Evolutionary conservation across 495 filamentous ascomycete genomes (phyloP), one percentile per base, ranked within the genome.

Genomic region (Penicillium coffeae): DNA sequence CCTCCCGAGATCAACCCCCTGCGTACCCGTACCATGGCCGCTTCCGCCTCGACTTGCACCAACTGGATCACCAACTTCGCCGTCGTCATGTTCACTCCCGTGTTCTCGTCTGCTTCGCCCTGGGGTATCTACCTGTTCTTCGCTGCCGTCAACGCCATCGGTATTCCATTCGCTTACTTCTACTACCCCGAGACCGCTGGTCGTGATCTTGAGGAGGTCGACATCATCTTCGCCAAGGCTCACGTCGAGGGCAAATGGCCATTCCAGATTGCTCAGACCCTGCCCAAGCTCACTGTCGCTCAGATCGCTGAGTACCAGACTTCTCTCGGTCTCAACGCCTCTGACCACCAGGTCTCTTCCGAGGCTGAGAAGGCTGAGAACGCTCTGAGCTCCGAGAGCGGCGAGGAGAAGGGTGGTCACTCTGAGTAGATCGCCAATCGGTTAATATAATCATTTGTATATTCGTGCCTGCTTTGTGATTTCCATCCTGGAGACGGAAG

Each of bases 1-100:
- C 84, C 85, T 19, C 75, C 87, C 16, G 83, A 90, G 63, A 75
- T 92, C 52, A 87, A 83, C 71, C 83, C 89, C 13, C 74, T 88
- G 22, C 79, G 85, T 49, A 80, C 85, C 32, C 79, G 88, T 65
- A 80, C 83, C 32, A 87, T 86, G 71, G 86, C 65, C 21, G 64
- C 65, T 38, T 62, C 71, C n/a, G 58, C 68, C 19, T 71, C 68
- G 8, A 73, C 70, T 21, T 71, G 67, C 46, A 63, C 60, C 48
- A 72, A 75, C 66, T 75, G 74, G 74, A 60, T 76, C 47, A 62
- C 45, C 53, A 75, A 76, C 61, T 76, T 75, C 38, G 62, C 67
- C 19, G 63, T 77, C 16, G 74, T 75, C 50, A 71, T 72, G 63
- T 64, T 76, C 47, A 76, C 73, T 3, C 73, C 73, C 16, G 54